Base-by-base conservation (phyloP, 1,284 basidiomycete genomes). In the Filobasidium uniguttulatum region DNA sequence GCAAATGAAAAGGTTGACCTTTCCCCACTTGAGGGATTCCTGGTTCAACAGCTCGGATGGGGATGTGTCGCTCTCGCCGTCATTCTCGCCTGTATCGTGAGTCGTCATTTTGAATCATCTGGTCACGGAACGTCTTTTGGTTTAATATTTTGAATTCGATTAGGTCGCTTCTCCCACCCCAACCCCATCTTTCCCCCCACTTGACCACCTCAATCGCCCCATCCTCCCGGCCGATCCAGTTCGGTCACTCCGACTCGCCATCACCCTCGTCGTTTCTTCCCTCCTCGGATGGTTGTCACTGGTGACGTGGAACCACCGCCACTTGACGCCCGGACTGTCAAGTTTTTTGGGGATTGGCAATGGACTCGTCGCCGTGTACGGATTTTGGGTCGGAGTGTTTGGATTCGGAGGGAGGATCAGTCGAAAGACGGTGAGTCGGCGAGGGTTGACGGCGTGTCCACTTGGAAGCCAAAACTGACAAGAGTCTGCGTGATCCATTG, bases 381-480 rank as follows among this genome's bases (percentile, higher is more conserved):
- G 66, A 1, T 68, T 65, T 63, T 69, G 66, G 65, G 60, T 63
- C 3, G 54, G 66, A 19, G 59, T 64, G 20, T 70, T 70, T 56
- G 67, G 67, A 8, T 34, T 45, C 1, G 56, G 59, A 17, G 60
- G 60, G 5, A 49, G 49, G 26, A 53, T 54, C 40, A 53, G 60
- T 25, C 50, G 48, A 36, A 61, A 59, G 51, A 58, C 63, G 56
- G 61, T 59, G 52, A 56, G 57, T 61, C 55, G 57, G 57, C 60
- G 55, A 60, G 55, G 59, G 60, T 64, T 57, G 62, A 61, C 64
- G 61, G 61, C 26, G 5, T 8, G 23, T 15, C 37, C n/a, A 22
- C 37, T 23, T 14, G 29, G 9, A 26, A 30, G 22, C 7, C 20
- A 12, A 8, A 28, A 12, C 23, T 8, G 9, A 33, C 17, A 22